Evolutionary conservation across 2,329 filamentous ascomycete species (phyloP).

Genomic region (Alternaria burnsii): DNA sequence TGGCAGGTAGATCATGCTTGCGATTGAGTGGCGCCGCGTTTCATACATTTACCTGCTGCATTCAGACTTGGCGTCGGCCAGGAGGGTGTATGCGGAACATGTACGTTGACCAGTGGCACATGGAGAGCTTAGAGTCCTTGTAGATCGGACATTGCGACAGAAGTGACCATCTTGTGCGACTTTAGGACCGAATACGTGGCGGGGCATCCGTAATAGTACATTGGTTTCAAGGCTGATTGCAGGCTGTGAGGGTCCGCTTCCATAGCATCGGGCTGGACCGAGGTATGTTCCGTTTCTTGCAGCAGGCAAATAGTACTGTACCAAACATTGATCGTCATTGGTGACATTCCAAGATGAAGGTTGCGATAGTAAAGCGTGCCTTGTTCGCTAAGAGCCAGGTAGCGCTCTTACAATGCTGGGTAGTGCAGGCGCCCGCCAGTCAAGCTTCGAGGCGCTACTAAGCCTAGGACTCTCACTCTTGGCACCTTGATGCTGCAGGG

Average conservation of each 20-base stretch:
- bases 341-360: conserved; percentile 20
- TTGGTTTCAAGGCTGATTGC: conserved; percentile 13
- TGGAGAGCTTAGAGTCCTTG: conserved; percentile 4
- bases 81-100: background rate
- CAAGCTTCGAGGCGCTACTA: conserved; percentile 33
- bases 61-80: conserved; percentile 28
- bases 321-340: conserved; percentile 12
- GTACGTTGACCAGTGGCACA: conserved; percentile 6
- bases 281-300: background rate
- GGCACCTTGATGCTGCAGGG: conserved; percentile 31
- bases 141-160: conserved; percentile 14
- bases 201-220: conserved; percentile 3
- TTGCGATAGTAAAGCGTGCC: conserved; percentile 4
- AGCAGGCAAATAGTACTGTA: background rate
- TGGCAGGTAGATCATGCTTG: conserved; percentile 38
- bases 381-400: conserved; percentile 9
- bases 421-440: conserved; percentile 28
- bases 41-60: conserved; percentile 37
- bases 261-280: conserved; percentile 5
- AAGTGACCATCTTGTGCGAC: conserved; percentile 19
- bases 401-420: conserved; percentile 9
- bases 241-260: conserved; percentile 12
- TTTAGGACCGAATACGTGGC: conserved; percentile 12
- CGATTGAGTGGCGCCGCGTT: conserved; percentile 23
- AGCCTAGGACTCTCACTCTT: conserved; percentile 39